Percentiles rank a stretch among this genome's conserved stretches.
Evolutionary conservation across 192 early-diverging fungal genomes (phyloP).

Genomic region (Dissophora ornata): DNA sequence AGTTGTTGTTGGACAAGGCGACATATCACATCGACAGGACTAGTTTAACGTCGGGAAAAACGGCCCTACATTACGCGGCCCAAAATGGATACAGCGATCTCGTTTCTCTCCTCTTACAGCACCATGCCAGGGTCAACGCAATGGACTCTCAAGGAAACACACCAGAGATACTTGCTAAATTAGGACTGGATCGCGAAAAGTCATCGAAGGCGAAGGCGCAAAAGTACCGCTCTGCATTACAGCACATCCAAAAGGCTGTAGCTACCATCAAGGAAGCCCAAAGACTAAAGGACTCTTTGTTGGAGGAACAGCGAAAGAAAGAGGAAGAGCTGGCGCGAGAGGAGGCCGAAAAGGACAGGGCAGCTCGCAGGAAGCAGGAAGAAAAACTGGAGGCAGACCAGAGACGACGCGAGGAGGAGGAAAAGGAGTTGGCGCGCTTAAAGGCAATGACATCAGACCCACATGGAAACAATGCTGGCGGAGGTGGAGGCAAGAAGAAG

Average conservation of each 20-base stretch:
- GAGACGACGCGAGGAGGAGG: slow-evolving; percentile 46
- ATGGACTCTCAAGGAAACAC: slow-evolving; percentile 40
- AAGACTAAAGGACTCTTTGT: slow-evolving; percentile 62
- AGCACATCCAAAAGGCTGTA: slow-evolving; percentile 39
- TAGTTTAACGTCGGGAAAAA: slow-evolving; percentile 24
- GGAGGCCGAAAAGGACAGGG: slow-evolving; percentile 49
- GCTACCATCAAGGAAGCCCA: slow-evolving; percentile 40
- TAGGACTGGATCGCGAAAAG: slow-evolving; percentile 21
- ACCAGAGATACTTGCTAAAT: slow-evolving; percentile 45
- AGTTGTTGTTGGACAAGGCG: slow-evolving; percentile 42
- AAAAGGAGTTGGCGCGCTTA: slow-evolving; percentile 43
- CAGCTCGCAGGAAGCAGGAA: slow-evolving; percentile 53
- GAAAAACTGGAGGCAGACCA: slow-evolving; percentile 54
- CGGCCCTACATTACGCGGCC: slow-evolving; percentile 52
- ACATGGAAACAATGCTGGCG: slow-evolving; percentile 8
- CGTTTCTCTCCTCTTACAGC: slow-evolving; percentile 38
- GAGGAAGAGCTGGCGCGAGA: slow-evolving; percentile 49
- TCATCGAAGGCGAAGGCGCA: slow-evolving; percentile 21
- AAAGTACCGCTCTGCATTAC: slow-evolving; percentile 19
- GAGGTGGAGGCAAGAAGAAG: slow-evolving; percentile 29
- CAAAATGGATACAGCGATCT: slow-evolving; percentile 27
- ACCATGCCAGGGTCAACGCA: slow-evolving; percentile 42
- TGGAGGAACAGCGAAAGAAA: slow-evolving; percentile 60
- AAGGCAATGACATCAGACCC: slow-evolving; percentile 29
- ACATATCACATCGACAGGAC: slow-evolving; percentile 33